phyloP scores from a whole-genome alignment of 805 yeast genomes.

The Kodamaea kaohsiungensis region DNA sequence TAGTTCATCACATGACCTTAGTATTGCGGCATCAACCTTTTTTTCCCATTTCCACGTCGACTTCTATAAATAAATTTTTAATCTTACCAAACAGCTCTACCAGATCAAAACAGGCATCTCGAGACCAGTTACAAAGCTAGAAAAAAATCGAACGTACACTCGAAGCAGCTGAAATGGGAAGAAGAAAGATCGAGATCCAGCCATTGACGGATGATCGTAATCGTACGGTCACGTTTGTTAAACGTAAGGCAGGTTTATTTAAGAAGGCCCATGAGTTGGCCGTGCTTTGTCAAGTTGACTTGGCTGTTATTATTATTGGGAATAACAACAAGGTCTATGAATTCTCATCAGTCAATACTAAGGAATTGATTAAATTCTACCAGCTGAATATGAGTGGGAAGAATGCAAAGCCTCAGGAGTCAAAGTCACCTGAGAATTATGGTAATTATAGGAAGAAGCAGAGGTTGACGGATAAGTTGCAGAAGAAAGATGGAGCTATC shows the following conservation, averaged over 20 bases:
- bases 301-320: slow-evolving; percentile 87
- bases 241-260: slow-evolving; percentile 92
- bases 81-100: slow-evolving; percentile 3
- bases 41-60: slow-evolving; percentile 3
- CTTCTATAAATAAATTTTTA: slow-evolving; percentile 8
- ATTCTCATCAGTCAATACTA: slow-evolving; percentile 70
- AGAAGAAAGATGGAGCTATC: slow-evolving; percentile 9
- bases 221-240: slow-evolving; percentile 82
- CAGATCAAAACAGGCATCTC: slow-evolving; percentile 4
- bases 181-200: slow-evolving; percentile 92
- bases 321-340: slow-evolving; percentile 82
- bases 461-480: slow-evolving; percentile 21
- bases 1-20: not conserved
- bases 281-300: slow-evolving; percentile 87
- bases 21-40: not conserved
- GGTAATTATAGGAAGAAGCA: slow-evolving; percentile 54
- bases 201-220: slow-evolving; percentile 91
- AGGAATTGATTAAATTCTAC: slow-evolving; percentile 22
- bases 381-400: slow-evolving; percentile 9
- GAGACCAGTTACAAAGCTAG: slow-evolving; percentile 1
- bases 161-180: slow-evolving; percentile 63
- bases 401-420: slow-evolving; percentile 47
- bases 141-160: not conserved
- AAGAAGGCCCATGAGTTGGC: slow-evolving; percentile 85
- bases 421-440: slow-evolving; percentile 64